phyloP scores from a whole-genome alignment of 257 asterid species.

The Nicotiana tomentosiformis region DNA sequence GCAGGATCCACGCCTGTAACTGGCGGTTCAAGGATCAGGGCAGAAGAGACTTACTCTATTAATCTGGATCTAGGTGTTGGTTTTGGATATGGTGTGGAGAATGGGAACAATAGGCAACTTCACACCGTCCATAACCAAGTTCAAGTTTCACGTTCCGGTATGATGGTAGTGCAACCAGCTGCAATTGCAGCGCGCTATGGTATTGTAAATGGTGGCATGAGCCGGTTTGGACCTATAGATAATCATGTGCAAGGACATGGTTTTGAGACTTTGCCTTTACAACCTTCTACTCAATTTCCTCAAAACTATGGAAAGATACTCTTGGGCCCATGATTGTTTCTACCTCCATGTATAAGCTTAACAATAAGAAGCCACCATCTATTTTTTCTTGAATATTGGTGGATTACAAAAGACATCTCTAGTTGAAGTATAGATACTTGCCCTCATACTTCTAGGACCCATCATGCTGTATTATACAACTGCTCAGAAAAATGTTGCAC shows the following conservation, averaged over 20 bases:
- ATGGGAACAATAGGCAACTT: constrained; percentile 31
- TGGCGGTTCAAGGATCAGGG: constrained; percentile 38
- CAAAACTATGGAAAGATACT: constrained; percentile 39
- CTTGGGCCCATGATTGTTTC: constrained; percentile 31
- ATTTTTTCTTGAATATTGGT: constrained; percentile 2
- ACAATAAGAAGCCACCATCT: constrained; percentile 13
- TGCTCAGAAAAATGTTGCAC: too few relatives aligned
- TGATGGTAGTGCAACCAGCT: constrained; percentile 40
- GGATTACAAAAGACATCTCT: constrained; percentile 7
- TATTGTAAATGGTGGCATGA: constrained; percentile 27
- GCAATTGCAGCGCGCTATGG: constrained; percentile 34
- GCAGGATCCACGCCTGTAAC: constrained; percentile 31
- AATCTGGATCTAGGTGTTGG: constrained; percentile 93
- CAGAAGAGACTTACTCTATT: constrained; percentile 47
- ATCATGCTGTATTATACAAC: constrained; percentile 19
- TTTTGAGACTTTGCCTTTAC: constrained; percentile 29
- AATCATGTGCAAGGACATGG: constrained; percentile 18
- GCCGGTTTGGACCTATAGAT: constrained; percentile 23
- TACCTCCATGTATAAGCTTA: neutral
- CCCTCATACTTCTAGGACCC: constrained; percentile 15
- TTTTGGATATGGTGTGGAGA: constrained; percentile 31
- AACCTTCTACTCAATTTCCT: constrained; percentile 26
- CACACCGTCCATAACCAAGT: constrained; percentile 25
- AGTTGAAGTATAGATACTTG: constrained; percentile 6
- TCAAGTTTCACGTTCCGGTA: constrained; percentile 23